phyloP scores from a whole-genome alignment of 2,329 filamentous ascomycete genomes.

The Beauveria asiatica region DNA sequence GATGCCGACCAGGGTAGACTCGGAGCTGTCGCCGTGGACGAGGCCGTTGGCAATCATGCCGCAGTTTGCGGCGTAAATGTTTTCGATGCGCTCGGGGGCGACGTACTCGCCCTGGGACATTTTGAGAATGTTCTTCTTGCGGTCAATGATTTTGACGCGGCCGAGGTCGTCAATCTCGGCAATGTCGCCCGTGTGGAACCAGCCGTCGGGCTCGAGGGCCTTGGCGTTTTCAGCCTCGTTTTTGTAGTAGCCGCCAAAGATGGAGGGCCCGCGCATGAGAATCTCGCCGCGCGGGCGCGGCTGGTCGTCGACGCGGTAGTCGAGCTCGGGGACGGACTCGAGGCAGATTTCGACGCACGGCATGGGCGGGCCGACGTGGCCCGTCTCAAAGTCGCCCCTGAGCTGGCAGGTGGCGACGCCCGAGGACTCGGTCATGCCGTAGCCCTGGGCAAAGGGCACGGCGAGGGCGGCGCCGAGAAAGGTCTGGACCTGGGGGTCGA shows the following conservation, averaged over 20 bases:
- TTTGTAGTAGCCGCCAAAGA: constrained; percentile 85
- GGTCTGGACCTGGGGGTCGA: constrained; percentile 79
- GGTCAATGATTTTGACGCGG: constrained; percentile 88
- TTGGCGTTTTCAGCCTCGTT: constrained; percentile 82
- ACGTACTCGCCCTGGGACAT: constrained; percentile 97
- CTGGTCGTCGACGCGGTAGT: constrained; percentile 81
- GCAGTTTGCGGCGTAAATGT: constrained; percentile 78
- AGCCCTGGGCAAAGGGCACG: constrained; percentile 76
- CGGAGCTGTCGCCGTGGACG: constrained; percentile 80
- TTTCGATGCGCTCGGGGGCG: constrained; percentile 93
- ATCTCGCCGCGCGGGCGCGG: constrained; percentile 87
- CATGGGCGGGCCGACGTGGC: constrained; percentile 72
- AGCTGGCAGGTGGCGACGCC: constrained; percentile 66
- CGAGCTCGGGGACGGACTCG: constrained; percentile 84
- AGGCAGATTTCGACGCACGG: constrained; percentile 67
- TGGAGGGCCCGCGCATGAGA: constrained; percentile 67
- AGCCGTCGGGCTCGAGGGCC: constrained; percentile 76
- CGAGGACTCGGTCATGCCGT: constrained; percentile 90
- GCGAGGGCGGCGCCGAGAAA: constrained; percentile 81
- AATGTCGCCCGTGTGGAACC: constrained; percentile 96
- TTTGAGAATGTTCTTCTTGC: constrained; percentile 99
- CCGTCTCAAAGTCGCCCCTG: constrained; percentile 59
- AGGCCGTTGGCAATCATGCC: constrained; percentile 72
- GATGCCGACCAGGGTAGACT: constrained; percentile 75
- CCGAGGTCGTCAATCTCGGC: constrained; percentile 76